Percentiles rank a stretch among this genome's conserved stretches.
Evolutionary conservation across 805 yeast genomes (phyloP).

Genomic region (Kluyveromyces aestuarii): DNA sequence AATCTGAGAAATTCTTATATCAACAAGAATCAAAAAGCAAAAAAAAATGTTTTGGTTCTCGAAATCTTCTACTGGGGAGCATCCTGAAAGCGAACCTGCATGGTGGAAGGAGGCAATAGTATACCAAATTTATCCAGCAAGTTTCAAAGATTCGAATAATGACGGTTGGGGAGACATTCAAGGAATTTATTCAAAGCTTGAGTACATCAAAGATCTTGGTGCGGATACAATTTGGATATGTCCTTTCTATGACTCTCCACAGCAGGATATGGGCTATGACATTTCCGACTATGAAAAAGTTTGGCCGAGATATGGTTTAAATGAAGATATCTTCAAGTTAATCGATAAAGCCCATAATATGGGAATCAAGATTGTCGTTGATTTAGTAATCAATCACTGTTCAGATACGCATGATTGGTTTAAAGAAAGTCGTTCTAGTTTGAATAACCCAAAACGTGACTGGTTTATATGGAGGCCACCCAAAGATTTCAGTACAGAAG

Average conservation of each 20-base stretch:
- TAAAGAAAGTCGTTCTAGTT: too few species aligned
- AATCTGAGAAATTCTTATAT: too few species aligned
- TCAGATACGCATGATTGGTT: too few species aligned
- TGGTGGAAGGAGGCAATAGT: constrained; percentile 52
- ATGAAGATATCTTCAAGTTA: constrained; percentile 42
- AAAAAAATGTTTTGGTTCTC: too few species aligned
- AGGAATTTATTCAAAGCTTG: constrained; percentile 43
- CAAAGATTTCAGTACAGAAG: constrained; percentile 35
- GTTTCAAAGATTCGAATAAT: constrained; percentile 48
- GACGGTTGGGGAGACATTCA: constrained; percentile 54
- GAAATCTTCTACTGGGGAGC: background rate
- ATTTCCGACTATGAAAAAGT: constrained; percentile 44
- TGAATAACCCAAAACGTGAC: too few species aligned
- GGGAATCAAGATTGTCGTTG: constrained; percentile 43
- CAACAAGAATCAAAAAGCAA: too few species aligned
- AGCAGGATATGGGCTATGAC: constrained; percentile 56
- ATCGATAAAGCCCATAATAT: constrained; percentile 39
- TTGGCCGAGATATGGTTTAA: constrained; percentile 44
- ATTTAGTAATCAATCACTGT: too few species aligned
- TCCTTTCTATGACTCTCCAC: constrained; percentile 51
- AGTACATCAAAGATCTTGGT: constrained; percentile 42
- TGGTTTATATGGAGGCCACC: too few species aligned
- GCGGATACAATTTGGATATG: constrained; percentile 46
- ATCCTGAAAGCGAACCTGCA: constrained; percentile 9
- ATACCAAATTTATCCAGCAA: constrained; percentile 55